phyloP scores from a whole-genome alignment of 306 rosid species.

The Pyrus betulifolia region DNA sequence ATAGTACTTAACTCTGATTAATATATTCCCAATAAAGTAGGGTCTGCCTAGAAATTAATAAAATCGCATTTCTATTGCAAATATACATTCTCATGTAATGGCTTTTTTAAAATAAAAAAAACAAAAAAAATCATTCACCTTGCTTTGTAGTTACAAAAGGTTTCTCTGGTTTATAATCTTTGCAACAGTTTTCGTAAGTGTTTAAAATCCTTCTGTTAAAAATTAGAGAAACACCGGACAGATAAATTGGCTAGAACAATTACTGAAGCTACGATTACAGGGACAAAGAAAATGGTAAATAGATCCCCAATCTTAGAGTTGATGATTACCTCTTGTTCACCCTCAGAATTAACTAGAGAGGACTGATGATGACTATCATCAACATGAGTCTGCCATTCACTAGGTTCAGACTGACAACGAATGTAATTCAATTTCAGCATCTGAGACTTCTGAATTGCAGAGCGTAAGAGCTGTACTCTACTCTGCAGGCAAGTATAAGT shows the following conservation, averaged over 20 bases:
- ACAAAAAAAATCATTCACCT: background rate
- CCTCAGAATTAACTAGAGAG: constrained; percentile 25
- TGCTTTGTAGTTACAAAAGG: background rate
- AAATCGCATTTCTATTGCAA: background rate
- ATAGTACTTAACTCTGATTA: background rate
- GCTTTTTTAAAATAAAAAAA: background rate
- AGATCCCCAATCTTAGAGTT: background rate
- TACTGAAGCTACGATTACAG: background rate
- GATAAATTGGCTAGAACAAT: background rate
- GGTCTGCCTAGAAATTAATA: background rate
- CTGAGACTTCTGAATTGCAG: constrained; percentile 60
- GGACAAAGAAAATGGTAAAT: background rate
- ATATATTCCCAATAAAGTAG: background rate
- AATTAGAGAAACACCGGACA: background rate
- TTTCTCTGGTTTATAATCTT: background rate
- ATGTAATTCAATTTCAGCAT: constrained; percentile 36
- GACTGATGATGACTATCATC: constrained; percentile 25
- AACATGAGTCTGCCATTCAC: constrained; percentile 25
- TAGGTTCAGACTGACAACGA: constrained; percentile 24
- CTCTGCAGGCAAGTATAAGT: constrained; percentile 44
- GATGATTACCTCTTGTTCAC: constrained; percentile 44
- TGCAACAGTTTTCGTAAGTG: background rate
- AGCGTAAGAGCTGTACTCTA: constrained; percentile 39
- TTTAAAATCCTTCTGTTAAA: background rate
- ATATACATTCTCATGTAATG: background rate